Conservation (phyloP, 108 stramenopile genomes). For the Craspedostauros australis region DNA sequence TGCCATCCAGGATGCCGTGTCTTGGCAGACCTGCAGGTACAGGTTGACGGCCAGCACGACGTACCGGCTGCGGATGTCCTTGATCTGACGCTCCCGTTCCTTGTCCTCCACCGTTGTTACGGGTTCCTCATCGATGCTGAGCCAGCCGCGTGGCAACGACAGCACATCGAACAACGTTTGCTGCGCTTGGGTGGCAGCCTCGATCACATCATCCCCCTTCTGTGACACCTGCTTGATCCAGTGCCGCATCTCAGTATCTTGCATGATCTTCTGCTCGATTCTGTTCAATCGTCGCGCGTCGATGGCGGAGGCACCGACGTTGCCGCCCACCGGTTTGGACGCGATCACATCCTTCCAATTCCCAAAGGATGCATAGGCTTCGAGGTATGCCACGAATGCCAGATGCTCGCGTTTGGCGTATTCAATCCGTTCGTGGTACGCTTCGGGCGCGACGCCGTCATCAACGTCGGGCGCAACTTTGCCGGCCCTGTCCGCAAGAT, state of each 20-base stretch:
- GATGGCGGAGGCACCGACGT: background rate
- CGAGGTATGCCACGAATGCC: constrained; percentile 30
- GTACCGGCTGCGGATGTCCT: constrained; percentile 32
- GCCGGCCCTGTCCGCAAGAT: constrained; percentile 16
- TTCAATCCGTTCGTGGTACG: background rate
- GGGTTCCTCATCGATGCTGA: constrained; percentile 34
- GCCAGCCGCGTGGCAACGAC: constrained; percentile 63
- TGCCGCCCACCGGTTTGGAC: constrained; percentile 4
- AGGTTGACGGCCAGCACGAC: constrained; percentile 48
- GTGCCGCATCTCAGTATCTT: constrained; percentile 4
- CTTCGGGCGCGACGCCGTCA: background rate
- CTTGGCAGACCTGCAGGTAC: constrained; percentile 57
- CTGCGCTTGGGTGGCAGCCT: constrained; percentile 43
- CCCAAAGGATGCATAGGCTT: constrained; percentile 26
- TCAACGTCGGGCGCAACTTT: background rate
- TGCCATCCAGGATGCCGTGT: constrained; percentile 67
- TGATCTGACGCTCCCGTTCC: constrained; percentile 34
- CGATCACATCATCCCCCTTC: constrained; percentile 27
- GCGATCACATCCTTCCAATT: constrained; percentile 28
- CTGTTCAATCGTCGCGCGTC: constrained; percentile 14
- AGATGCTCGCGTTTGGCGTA: constrained; percentile 25
- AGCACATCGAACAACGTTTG: constrained; percentile 47
- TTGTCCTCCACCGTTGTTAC: constrained; percentile 22
- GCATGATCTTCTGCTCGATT: constrained; percentile 42
- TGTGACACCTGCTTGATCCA: constrained; percentile 32